Evolutionary conservation across 305 asterid species (phyloP).

Genomic region (Withania somnifera): DNA sequence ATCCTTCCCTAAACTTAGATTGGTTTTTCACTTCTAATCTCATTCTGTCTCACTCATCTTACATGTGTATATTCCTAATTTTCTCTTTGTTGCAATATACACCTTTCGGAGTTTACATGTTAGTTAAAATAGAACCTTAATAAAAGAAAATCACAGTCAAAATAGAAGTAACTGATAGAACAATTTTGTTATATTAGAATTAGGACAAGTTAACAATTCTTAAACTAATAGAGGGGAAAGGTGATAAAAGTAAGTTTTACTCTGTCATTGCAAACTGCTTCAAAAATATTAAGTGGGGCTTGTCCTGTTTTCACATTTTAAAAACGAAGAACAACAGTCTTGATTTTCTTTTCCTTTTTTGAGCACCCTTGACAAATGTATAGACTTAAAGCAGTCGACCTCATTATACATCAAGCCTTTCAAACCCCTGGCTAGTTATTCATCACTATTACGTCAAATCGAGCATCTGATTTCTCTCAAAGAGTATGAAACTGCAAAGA

Average conservation of each 20-base stretch:
- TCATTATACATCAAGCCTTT: constrained; percentile 77
- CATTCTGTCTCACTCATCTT: background rate
- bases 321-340: background rate
- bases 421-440: constrained; percentile 54
- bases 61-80: background rate
- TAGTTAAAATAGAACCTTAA: background rate
- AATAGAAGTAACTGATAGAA: background rate
- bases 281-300: background rate
- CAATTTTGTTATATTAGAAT: background rate
- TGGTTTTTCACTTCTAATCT: background rate
- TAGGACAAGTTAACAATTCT: background rate
- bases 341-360: background rate
- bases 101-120: background rate
- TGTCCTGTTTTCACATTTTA: background rate
- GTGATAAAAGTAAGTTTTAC: background rate
- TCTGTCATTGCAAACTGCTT: background rate
- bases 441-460: constrained; percentile 42
- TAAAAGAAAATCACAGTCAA: background rate
- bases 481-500: constrained; percentile 63
- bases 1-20: constrained; percentile 36
- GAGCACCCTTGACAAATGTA: constrained; percentile 40
- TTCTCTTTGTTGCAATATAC: background rate
- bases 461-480: constrained; percentile 46
- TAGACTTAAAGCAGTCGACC: constrained; percentile 60
- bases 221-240: background rate